phyloP scores from a whole-genome alignment of 352 stramenopile species.

The Globisporangium parvum region DNA sequence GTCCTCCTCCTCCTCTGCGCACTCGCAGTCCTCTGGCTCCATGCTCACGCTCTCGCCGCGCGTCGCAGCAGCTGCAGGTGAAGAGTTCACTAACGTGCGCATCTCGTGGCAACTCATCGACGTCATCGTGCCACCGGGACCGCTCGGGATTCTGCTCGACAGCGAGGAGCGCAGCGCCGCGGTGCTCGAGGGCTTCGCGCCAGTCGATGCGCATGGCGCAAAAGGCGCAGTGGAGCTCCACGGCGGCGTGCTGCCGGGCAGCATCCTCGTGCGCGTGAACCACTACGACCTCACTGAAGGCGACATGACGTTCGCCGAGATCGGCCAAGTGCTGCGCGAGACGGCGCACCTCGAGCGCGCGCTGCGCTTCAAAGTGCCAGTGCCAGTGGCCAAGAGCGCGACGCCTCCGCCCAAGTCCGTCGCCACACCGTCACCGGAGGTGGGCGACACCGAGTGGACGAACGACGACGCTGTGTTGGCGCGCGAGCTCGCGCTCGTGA shows the following conservation, averaged over 20 bases:
- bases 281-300: constrained; percentile 43
- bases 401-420: not conserved
- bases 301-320: constrained; percentile 43
- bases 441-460: not conserved
- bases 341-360: constrained; percentile 39
- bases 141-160: constrained; percentile 67
- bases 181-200: constrained; percentile 64
- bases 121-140: constrained; percentile 43
- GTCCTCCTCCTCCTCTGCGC: constrained; percentile 1
- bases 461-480: not conserved
- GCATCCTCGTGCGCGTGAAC: constrained; percentile 54
- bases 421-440: not conserved
- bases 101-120: constrained; percentile 24
- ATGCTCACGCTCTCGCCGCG: constrained; percentile 2
- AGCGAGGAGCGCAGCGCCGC: constrained; percentile 25
- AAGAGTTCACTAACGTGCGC: constrained; percentile 8
- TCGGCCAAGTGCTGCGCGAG: constrained; percentile 53
- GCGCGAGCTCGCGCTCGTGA: constrained; percentile 8
- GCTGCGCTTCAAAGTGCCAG: constrained; percentile 38
- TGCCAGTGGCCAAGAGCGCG: constrained; percentile 2
- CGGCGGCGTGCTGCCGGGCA: constrained; percentile 31
- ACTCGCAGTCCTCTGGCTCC: constrained; percentile 6
- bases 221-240: constrained; percentile 39
- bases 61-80: constrained; percentile 4
- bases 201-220: constrained; percentile 29